Conservation (phyloP, 495 filamentous ascomycete species). For the Letharia lupina region DNA sequence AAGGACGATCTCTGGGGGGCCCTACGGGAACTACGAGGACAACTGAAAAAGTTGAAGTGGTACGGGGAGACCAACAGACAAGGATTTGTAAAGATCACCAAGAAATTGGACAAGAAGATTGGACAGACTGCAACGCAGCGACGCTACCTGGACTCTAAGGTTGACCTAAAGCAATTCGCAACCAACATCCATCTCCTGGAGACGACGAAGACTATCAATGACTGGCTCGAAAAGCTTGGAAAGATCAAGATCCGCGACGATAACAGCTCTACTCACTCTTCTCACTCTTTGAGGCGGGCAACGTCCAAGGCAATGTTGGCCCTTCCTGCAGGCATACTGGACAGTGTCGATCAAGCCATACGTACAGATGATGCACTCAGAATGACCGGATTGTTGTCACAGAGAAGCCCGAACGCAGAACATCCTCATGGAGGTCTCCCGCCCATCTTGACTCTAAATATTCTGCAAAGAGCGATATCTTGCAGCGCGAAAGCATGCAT, state of each 20-base stretch:
- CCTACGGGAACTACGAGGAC: conserved; percentile 75
- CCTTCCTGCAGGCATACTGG: conserved; percentile 54
- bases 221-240: conserved; percentile 76
- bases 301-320: conserved; percentile 63
- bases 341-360: conserved; percentile 69
- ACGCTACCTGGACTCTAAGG: conserved; percentile 76
- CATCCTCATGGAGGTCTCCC: conserved; percentile 40
- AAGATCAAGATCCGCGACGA: conserved; percentile 66
- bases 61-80: conserved; percentile 94
- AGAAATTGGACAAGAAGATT: conserved; percentile 92
- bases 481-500: conserved; percentile 61
- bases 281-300: conserved; percentile 60
- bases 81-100: conserved; percentile 95
- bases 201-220: conserved; percentile 71
- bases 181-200: conserved; percentile 58
- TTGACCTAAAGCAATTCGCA: conserved; percentile 76
- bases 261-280: conserved; percentile 59
- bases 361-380: conserved; percentile 59
- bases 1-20: conserved; percentile 81
- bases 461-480: conserved; percentile 78
- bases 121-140: conserved; percentile 62
- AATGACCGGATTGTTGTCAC: conserved; percentile 50
- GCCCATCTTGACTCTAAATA: conserved; percentile 60
- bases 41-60: conserved; percentile 88
- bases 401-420: conserved; percentile 44